phyloP scores from a whole-genome alignment of 2,329 filamentous ascomycete genomes.

The Diaporthe humulicola region DNA sequence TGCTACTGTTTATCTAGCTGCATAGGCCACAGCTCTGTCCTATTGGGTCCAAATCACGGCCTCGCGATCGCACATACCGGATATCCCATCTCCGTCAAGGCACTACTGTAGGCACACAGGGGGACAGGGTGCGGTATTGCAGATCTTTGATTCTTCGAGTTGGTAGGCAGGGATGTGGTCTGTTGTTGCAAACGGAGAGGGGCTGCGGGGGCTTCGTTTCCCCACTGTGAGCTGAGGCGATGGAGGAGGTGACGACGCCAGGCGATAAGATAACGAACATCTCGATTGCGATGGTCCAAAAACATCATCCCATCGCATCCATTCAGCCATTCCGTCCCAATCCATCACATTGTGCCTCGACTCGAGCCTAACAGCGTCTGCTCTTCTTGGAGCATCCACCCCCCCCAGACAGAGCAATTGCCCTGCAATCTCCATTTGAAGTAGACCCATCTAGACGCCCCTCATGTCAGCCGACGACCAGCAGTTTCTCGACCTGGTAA shows the following conservation, averaged over 20 bases:
- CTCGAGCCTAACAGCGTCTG: background rate
- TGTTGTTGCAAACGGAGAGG: background rate
- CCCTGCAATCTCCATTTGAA: background rate
- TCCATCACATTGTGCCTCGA: background rate
- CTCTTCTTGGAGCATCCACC: background rate
- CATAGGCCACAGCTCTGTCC: background rate
- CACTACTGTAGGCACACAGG: too few relatives aligned
- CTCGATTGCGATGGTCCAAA: background rate
- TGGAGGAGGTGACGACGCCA: background rate
- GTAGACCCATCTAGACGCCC: background rate
- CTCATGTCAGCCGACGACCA: slow-evolving; percentile 44
- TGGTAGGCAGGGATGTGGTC: background rate
- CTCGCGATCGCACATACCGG: background rate
- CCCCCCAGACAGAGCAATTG: background rate
- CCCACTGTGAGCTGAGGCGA: background rate
- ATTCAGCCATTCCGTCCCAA: background rate
- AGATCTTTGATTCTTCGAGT: background rate
- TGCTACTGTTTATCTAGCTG: background rate
- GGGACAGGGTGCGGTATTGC: too few relatives aligned
- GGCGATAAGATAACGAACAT: slow-evolving; percentile 17
- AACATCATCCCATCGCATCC: slow-evolving; percentile 1
- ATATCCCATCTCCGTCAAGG: background rate
- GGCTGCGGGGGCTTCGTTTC: background rate
- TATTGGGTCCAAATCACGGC: background rate
- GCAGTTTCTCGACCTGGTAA: slow-evolving; percentile 43